phyloP scores from a whole-genome alignment of 306 rosid species.

The Vigna angularis region DNA sequence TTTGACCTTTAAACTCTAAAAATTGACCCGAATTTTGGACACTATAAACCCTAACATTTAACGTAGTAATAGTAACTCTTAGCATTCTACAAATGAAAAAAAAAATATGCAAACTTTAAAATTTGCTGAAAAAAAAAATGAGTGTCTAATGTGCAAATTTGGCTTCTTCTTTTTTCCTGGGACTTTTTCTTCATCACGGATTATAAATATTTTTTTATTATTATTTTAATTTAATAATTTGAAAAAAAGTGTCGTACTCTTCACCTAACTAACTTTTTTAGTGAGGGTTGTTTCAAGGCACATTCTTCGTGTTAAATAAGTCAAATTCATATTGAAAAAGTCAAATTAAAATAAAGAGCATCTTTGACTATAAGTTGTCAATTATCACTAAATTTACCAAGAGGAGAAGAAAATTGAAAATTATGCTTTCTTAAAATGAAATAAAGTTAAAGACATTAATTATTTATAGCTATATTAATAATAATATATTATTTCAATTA shows the following conservation, averaged over 20 bases:
- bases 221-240: not conserved
- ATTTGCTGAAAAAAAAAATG: not conserved
- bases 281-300: not conserved
- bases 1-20: constrained; percentile 37
- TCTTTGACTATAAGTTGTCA: not conserved
- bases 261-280: not conserved
- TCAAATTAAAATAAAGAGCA: not conserved
- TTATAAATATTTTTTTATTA: not conserved
- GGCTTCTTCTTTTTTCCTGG: not conserved
- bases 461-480: no score
- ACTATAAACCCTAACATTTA: not conserved
- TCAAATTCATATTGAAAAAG: not conserved
- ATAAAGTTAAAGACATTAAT: not conserved
- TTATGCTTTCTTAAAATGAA: not conserved
- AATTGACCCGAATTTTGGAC: constrained; percentile 33
- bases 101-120: not conserved
- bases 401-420: not conserved
- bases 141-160: not conserved
- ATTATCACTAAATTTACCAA: not conserved
- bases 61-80: not conserved
- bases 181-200: not conserved
- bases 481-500: no score
- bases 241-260: not conserved
- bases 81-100: not conserved
- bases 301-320: not conserved